phyloP scores from a whole-genome alignment of 768 basidiomycete genomes.

The Boletus reticuloceps region DNA sequence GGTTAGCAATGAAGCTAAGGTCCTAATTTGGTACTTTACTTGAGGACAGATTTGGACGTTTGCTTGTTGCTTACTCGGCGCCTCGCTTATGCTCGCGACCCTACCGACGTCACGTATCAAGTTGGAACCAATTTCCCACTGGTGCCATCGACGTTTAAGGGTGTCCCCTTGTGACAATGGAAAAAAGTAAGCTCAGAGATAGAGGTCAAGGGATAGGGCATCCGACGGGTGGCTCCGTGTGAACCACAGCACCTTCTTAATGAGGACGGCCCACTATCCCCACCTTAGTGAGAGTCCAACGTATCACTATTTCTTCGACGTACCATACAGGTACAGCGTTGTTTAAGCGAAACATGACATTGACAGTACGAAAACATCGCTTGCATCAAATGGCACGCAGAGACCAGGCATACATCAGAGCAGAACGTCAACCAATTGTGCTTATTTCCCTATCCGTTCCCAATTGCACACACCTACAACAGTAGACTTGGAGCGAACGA shows the following conservation, averaged over 20 bases:
- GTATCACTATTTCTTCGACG: background rate
- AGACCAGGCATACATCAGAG: too few species aligned
- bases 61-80: slow-evolving; percentile 20
- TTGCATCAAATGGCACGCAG: too few species aligned
- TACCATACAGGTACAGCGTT: too few species aligned
- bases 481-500: too few species aligned
- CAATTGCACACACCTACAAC: too few species aligned
- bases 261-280: background rate
- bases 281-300: too few species aligned
- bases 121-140: background rate
- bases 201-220: background rate
- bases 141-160: slow-evolving; percentile 9
- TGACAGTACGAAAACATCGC: too few species aligned
- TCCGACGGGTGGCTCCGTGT: too few species aligned
- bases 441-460: background rate
- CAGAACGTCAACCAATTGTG: too few species aligned
- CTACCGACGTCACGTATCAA: background rate
- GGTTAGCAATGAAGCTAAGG: slow-evolving; percentile 19
- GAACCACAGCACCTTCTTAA: slow-evolving; percentile 2
- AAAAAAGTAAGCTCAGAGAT: background rate
- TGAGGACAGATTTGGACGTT: slow-evolving; percentile 28
- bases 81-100: background rate
- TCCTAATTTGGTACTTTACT: slow-evolving; percentile 21
- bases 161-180: slow-evolving; percentile 20
- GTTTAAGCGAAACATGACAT: too few species aligned